These are phyloP conservation scores for Coleophoma eucalyptorum DNA, from an alignment of 2,329 filamentous ascomycete species.

Conservation along the genomic window DNA sequence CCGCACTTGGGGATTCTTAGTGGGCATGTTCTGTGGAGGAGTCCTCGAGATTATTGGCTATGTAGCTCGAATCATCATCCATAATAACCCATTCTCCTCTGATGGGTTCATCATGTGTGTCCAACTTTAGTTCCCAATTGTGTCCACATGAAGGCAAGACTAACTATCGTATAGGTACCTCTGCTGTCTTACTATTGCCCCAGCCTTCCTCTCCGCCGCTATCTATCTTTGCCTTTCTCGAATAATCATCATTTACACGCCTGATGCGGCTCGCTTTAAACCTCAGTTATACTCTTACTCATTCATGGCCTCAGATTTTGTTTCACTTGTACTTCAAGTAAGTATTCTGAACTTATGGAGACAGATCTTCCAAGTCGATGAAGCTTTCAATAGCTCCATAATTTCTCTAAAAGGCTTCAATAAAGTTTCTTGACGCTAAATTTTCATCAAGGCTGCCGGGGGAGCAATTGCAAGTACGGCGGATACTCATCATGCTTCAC, in stretches of 20 bases:
- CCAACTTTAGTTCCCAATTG: neutral
- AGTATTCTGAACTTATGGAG: too few relatives aligned
- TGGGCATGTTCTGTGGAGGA: conserved; percentile 48
- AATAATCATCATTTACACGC: conserved; percentile 49
- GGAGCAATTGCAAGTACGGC: conserved; percentile 51
- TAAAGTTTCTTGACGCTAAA: too few relatives aligned
- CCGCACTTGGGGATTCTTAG: conserved; percentile 51
- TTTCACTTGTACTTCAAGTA: conserved; percentile 52
- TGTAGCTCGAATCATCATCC: conserved; percentile 32
- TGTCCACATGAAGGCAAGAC: neutral
- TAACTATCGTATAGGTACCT: conserved; percentile 40
- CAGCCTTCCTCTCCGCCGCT: conserved; percentile 52
- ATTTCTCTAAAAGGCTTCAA: too few relatives aligned
- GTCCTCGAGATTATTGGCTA: conserved; percentile 54
- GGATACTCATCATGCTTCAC: conserved; percentile 13
- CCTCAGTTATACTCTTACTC: conserved; percentile 45
- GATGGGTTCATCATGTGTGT: conserved; percentile 18
- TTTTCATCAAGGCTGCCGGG: conserved; percentile 35
- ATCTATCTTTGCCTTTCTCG: conserved; percentile 56
- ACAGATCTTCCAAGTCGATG: too few relatives aligned
- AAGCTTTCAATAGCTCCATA: too few relatives aligned
- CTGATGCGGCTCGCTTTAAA: conserved; percentile 37
- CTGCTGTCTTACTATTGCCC: conserved; percentile 39
- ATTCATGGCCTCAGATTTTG: conserved; percentile 44
- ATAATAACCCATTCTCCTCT: conserved; percentile 12